These are phyloP conservation scores for Scleroderma citrinum DNA, from an alignment of 768 basidiomycete genomes.

Conservation along the genomic window DNA sequence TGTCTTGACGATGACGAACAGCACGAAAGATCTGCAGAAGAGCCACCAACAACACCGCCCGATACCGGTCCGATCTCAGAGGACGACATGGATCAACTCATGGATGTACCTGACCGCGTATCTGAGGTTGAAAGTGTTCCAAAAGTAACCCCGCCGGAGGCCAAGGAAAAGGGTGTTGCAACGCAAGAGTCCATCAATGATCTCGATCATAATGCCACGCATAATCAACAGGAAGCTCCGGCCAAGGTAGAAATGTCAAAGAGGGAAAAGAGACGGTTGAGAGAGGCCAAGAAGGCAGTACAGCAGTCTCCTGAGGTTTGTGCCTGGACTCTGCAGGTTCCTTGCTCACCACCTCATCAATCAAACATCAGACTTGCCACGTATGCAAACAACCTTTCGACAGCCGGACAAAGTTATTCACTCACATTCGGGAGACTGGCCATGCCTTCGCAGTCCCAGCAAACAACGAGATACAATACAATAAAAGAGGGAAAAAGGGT, in stretches of 20 bases:
- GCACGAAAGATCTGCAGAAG: conserved; percentile 17
- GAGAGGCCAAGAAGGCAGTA: conserved; percentile 63
- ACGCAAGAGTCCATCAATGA: neutral
- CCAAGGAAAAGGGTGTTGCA: conserved; percentile 4
- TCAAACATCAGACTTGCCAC: conserved; percentile 47
- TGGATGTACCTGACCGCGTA: neutral
- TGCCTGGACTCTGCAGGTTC: neutral
- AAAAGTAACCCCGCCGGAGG: conserved; percentile 5
- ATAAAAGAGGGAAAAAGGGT: conserved; percentile 31
- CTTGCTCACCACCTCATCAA: conserved; percentile 7
- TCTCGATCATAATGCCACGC: neutral
- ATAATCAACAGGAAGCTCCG: conserved; percentile 5
- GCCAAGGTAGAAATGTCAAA: conserved; percentile 51
- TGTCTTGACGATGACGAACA: conserved; percentile 33
- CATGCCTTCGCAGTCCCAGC: conserved; percentile 51
- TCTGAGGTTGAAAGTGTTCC: conserved; percentile 7
- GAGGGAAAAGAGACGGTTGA: conserved; percentile 72
- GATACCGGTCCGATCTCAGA: neutral
- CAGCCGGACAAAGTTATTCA: conserved; percentile 70
- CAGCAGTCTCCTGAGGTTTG: conserved; percentile 7
- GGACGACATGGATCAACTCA: conserved; percentile 3
- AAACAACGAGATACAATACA: conserved; percentile 21
- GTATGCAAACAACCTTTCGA: conserved; percentile 58
- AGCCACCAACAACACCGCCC: conserved; percentile 14
- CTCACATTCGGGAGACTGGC: conserved; percentile 62